These are phyloP conservation scores for Phytophthora tentaculata DNA, from an alignment of 352 stramenopile species.

Conservation along the genomic window DNA sequence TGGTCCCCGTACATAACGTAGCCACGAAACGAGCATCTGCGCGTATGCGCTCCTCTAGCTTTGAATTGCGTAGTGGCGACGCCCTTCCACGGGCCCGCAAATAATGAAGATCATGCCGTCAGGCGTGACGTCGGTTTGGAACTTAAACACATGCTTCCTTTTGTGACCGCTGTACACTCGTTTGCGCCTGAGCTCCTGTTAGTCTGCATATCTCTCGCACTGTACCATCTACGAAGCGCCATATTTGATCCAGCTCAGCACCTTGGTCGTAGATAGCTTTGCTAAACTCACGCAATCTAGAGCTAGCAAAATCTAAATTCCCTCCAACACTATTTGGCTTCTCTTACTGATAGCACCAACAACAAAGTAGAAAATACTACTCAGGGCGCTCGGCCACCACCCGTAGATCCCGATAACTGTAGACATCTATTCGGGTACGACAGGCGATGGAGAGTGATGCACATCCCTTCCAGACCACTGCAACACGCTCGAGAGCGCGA, in stretches of 20 bases:
- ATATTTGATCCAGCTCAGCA: background rate
- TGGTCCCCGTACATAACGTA: background rate
- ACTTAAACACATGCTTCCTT: background rate
- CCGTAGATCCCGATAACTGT: conserved; percentile 10
- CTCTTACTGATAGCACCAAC: background rate
- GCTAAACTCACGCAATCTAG: background rate
- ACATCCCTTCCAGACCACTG: conserved; percentile 10
- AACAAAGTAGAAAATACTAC: conserved; percentile 8
- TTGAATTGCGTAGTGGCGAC: background rate
- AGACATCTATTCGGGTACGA: conserved; percentile 4
- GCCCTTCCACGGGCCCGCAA: background rate
- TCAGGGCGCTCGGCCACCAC: conserved; percentile 6
- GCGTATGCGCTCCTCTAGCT: background rate
- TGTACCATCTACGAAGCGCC: too few relatives aligned
- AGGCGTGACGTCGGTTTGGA: background rate
- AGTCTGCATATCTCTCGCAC: background rate
- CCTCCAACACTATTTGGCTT: background rate
- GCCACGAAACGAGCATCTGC: background rate
- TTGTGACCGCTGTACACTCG: background rate
- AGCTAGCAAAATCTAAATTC: background rate
- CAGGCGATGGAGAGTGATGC: conserved; percentile 6
- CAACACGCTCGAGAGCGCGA: conserved; percentile 4
- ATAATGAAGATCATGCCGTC: background rate
- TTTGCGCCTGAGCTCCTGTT: background rate
- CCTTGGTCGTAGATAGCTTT: background rate